Evolutionary conservation across 352 stramenopile species (phyloP).

Genomic region (Phytophthora lateralis): DNA sequence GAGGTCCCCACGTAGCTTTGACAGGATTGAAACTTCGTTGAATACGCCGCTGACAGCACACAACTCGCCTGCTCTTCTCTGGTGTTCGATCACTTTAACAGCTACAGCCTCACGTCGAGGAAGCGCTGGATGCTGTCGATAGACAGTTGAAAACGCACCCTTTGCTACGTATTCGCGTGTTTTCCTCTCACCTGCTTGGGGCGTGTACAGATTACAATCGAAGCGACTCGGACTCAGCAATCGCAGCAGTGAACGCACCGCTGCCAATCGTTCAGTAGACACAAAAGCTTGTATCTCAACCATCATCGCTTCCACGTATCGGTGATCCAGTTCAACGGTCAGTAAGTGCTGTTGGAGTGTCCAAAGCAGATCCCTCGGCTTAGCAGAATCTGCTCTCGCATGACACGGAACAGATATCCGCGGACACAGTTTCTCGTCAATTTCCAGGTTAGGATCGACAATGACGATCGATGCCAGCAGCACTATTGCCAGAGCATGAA

Average conservation of each 20-base stretch:
- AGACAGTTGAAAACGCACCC: conserved; percentile 56
- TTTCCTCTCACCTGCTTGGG: conserved; percentile 6
- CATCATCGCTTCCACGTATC: conserved; percentile 34
- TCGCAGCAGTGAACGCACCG: conserved; percentile 40
- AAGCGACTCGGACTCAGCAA: conserved; percentile 49
- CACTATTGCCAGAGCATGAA: conserved; percentile 39
- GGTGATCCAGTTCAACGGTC: conserved; percentile 17
- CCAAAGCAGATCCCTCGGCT: conserved; percentile 43
- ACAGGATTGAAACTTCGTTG: conserved; percentile 61
- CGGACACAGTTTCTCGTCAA: conserved; percentile 43
- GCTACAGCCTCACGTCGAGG: conserved; percentile 28
- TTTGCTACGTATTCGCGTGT: conserved; percentile 48
- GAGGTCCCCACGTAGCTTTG: conserved; percentile 47
- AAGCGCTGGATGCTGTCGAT: conserved; percentile 33
- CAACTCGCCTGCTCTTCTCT: conserved; percentile 45
- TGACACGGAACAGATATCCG: conserved; percentile 38
- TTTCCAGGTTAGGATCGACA: conserved; percentile 39
- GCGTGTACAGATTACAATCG: conserved; percentile 44
- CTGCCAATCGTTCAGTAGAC: conserved; percentile 28
- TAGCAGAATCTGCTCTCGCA: background rate
- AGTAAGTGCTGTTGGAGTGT: conserved; percentile 49
- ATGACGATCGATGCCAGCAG: conserved; percentile 40
- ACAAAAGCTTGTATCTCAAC: conserved; percentile 38
- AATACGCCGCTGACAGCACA: conserved; percentile 52
- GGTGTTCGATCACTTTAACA: conserved; percentile 59